Conservation (phyloP, 345 rosid genomes). For the Moringa oleifera region DNA sequence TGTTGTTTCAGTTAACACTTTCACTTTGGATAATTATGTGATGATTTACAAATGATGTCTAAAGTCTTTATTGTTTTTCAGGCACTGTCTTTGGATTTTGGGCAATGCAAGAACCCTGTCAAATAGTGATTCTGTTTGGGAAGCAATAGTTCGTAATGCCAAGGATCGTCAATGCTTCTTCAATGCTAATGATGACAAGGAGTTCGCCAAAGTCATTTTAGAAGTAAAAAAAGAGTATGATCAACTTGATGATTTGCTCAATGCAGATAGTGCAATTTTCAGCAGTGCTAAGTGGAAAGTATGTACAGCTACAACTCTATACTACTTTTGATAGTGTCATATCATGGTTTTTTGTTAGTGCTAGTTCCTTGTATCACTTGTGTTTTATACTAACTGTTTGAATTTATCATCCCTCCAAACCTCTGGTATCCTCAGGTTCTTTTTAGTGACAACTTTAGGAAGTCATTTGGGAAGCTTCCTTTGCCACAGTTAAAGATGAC, state of each 20-base stretch:
- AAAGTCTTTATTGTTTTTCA: not conserved
- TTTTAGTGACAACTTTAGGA: slow-evolving; percentile 41
- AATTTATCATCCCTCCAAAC: slow-evolving; percentile 4
- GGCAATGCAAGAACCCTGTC: slow-evolving; percentile 36
- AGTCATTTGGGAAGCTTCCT: slow-evolving; percentile 40
- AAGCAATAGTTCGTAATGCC: slow-evolving; percentile 24
- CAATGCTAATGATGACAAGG: slow-evolving; percentile 30
- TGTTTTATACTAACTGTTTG: not conserved
- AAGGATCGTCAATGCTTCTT: slow-evolving; percentile 26
- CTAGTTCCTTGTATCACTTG: not conserved
- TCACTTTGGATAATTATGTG: too few species aligned
- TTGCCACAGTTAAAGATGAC: slow-evolving; percentile 6
- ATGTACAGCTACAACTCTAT: not conserved
- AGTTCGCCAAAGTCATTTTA: slow-evolving; percentile 19
- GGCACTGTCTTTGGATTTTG: slow-evolving; percentile 41
- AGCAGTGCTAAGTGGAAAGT: slow-evolving; percentile 32
- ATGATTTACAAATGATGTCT: not conserved
- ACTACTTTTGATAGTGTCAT: not conserved
- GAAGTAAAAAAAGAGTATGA: slow-evolving; percentile 18
- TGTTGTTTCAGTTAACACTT: not conserved
- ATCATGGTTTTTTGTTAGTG: too few species aligned
- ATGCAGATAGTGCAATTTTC: slow-evolving; percentile 15
- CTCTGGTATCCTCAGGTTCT: slow-evolving; percentile 32
- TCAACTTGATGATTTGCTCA: slow-evolving; percentile 18
- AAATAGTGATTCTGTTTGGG: slow-evolving; percentile 33